Percentiles rank a stretch among this genome's conserved stretches.
Evolutionary conservation across 164 flowering plant species (phyloP).

Genomic region (Amborella trichopoda): DNA sequence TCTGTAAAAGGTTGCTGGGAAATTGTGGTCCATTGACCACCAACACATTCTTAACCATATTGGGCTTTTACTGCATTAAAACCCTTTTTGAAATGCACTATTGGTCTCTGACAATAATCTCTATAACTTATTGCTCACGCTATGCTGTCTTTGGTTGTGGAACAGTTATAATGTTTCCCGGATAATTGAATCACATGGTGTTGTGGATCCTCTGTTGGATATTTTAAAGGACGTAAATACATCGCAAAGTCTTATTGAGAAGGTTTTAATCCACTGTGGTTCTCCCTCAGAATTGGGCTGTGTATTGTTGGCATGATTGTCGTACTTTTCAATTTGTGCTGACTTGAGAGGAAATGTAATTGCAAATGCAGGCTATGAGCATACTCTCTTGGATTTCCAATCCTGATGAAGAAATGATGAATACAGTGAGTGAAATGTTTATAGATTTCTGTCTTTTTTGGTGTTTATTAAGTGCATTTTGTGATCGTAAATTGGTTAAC

Average conservation of each 20-base stretch:
- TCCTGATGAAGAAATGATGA: constrained; percentile 55
- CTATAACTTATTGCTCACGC: no score
- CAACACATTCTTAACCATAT: no score
- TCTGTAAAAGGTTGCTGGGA: no score
- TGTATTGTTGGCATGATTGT: not conserved
- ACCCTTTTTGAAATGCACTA: no score
- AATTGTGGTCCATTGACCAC: no score
- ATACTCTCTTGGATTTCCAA: constrained; percentile 62
- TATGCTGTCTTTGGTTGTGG: not conserved
- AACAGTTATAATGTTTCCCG: constrained; percentile 55
- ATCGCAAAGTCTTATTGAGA: constrained; percentile 31
- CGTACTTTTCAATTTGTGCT: not conserved
- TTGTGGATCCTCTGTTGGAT: constrained; percentile 28
- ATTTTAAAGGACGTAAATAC: constrained; percentile 26
- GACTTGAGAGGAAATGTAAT: no score
- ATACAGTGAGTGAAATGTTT: constrained; percentile 28
- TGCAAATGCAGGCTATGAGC: constrained; percentile 48
- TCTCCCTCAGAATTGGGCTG: not conserved
- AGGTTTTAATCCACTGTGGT: constrained; percentile 30
- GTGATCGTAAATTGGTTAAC: no score
- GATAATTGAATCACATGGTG: constrained; percentile 48
- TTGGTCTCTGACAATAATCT: no score
- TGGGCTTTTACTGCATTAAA: no score
- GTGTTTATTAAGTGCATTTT: no score
- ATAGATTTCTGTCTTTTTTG: no score